phyloP scores from a whole-genome alignment of 2,329 filamentous ascomycete genomes.

The Botrytis aclada region DNA sequence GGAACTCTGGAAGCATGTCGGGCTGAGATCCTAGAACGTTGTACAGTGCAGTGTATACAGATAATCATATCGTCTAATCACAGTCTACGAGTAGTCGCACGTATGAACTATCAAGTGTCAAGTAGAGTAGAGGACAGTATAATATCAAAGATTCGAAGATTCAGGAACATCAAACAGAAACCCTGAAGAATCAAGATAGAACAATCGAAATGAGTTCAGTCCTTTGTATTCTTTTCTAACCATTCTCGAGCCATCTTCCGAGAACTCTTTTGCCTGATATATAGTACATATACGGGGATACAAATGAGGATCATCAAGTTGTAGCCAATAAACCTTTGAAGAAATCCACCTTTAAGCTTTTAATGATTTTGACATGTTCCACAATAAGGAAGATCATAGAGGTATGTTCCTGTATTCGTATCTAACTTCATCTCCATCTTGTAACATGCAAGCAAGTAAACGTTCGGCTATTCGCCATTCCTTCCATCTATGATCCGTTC shows the following conservation, averaged over 20 bases:
- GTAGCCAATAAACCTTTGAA: not conserved
- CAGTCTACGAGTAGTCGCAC: not conserved
- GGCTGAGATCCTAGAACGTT: not conserved
- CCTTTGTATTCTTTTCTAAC: not conserved
- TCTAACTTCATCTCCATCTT: not conserved
- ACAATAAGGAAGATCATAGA: slow-evolving; percentile 5
- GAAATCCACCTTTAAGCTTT: not conserved
- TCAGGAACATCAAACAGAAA: not conserved
- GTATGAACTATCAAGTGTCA: not conserved
- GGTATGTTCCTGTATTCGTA: not conserved
- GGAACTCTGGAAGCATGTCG: not conserved
- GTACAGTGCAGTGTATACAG: not conserved
- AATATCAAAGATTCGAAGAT: not conserved
- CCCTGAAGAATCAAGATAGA: not conserved
- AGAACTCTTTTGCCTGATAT: not conserved
- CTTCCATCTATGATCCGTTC: not conserved
- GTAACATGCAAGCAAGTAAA: slow-evolving; percentile 3
- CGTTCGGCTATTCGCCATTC: not conserved
- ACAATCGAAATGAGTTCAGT: not conserved
- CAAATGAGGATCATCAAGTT: slow-evolving; percentile 12
- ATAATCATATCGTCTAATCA: not conserved
- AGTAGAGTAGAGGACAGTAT: not conserved
- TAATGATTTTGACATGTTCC: slow-evolving; percentile 2
- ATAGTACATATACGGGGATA: not conserved
- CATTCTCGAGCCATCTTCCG: not conserved